phyloP scores from a whole-genome alignment of 768 basidiomycete genomes.

The Amanita rimosa region DNA sequence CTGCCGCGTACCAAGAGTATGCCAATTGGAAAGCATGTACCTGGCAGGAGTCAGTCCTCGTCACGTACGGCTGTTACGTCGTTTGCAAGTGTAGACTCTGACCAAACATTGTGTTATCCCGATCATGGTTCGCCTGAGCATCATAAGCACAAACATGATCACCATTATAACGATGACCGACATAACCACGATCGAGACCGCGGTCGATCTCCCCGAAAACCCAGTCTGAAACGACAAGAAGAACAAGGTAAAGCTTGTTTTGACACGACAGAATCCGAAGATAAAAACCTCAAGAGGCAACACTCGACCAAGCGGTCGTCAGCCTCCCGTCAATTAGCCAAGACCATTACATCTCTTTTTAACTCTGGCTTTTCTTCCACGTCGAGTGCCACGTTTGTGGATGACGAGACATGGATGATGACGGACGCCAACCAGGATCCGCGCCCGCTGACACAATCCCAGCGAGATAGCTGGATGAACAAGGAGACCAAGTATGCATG shows the following conservation, averaged over 20 bases:
- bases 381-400: not conserved
- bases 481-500: conserved; percentile 54
- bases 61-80: conserved; percentile 13
- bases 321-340: conserved; percentile 4
- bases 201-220: conserved; percentile 16
- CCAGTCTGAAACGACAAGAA: conserved; percentile 18
- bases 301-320: conserved; percentile 7
- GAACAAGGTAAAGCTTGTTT: not conserved
- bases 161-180: conserved; percentile 8
- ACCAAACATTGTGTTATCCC: not conserved
- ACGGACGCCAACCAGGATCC: conserved; percentile 12
- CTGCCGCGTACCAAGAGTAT: conserved; percentile 41
- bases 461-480: conserved; percentile 31
- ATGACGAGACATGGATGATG: conserved; percentile 4
- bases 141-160: not conserved
- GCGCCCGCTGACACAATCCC: conserved; percentile 17
- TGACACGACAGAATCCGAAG: not conserved
- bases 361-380: conserved; percentile 2
- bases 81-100: conserved; percentile 9
- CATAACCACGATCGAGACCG: conserved; percentile 11
- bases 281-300: conserved; percentile 2
- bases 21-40: conserved; percentile 8
- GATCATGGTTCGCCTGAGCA: conserved; percentile 2
- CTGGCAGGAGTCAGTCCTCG: conserved; percentile 7
- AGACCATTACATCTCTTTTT: conserved; percentile 6